Percentiles rank a stretch among this genome's conserved stretches.
Evolutionary conservation across 129 eudicot genomes (phyloP).

Genomic region (Centaurea solstitialis): DNA sequence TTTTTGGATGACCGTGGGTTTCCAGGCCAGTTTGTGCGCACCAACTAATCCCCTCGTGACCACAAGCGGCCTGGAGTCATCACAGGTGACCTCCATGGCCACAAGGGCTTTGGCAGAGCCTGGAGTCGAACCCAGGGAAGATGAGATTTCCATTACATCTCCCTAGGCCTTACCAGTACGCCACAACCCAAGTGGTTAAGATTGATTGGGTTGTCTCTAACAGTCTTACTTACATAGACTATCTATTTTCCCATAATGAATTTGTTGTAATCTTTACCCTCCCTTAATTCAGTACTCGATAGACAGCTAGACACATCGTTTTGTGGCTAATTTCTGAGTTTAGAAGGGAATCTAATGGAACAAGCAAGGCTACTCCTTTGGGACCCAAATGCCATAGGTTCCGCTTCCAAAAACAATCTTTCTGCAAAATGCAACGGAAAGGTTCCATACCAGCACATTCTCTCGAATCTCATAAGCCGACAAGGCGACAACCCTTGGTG

Average conservation of each 20-base stretch:
- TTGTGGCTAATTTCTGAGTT: neutral
- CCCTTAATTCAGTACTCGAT: neutral
- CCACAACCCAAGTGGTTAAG: too few species aligned
- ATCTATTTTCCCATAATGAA: neutral
- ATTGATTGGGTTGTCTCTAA: neutral
- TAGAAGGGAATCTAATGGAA: neutral
- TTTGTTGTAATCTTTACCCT: neutral
- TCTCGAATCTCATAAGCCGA: neutral
- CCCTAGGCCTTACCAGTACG: too few species aligned
- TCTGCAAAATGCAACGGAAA: neutral
- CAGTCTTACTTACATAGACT: neutral
- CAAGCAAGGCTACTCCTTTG: slow-evolving; percentile 4
- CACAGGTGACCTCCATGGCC: too few species aligned
- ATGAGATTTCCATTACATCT: too few species aligned
- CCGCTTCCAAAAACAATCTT: neutral
- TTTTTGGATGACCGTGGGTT: too few species aligned
- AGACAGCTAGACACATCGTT: neutral
- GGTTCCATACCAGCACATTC: neutral
- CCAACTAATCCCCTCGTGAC: too few species aligned
- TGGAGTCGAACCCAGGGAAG: too few species aligned
- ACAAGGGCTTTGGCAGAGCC: too few species aligned
- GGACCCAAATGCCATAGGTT: neutral
- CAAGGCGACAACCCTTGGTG: neutral
- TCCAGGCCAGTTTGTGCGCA: too few species aligned
- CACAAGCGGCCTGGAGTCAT: too few species aligned